Conservation (phyloP, 1,284 basidiomycete genomes). For the Cystobasidium slooffiae region DNA sequence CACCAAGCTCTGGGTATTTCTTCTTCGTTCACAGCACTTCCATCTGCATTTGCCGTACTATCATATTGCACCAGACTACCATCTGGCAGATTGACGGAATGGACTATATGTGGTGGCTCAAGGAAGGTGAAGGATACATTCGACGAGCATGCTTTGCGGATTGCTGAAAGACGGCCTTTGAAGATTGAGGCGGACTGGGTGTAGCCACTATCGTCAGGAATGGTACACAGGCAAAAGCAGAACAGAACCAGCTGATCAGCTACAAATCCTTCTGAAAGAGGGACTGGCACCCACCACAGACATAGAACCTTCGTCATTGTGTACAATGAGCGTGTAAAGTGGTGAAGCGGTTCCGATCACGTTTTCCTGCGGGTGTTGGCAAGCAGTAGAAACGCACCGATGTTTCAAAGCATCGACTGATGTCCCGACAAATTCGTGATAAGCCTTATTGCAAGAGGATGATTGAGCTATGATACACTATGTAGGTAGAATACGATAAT, state of each 20-base stretch:
- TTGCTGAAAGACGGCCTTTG: constrained; percentile 33
- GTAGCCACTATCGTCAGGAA: constrained; percentile 23
- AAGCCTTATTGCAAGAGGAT: too few relatives aligned
- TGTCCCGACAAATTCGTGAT: too few relatives aligned
- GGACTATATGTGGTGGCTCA: constrained; percentile 41
- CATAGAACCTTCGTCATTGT: constrained; percentile 38
- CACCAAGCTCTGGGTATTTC: constrained; percentile 39
- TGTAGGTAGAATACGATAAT: too few relatives aligned
- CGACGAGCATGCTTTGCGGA: constrained; percentile 28
- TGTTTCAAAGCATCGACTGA: neutral
- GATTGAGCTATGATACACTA: too few relatives aligned
- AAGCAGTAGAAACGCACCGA: neutral
- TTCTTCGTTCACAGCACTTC: constrained; percentile 24
- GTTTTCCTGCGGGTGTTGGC: neutral
- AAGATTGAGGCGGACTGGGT: constrained; percentile 44
- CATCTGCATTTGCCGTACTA: constrained; percentile 13
- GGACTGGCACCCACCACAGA: constrained; percentile 22
- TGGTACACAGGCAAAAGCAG: neutral
- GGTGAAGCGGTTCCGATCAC: constrained; percentile 17
- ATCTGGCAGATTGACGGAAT: constrained; percentile 38
- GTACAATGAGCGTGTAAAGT: neutral
- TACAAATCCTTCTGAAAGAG: neutral
- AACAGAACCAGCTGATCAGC: neutral
- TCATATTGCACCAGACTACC: constrained; percentile 42
- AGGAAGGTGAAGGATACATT: constrained; percentile 35